Evolutionary conservation across 2,329 filamentous ascomycete species (phyloP), one percentile per base, ranked within the genome.

Genomic region (Trichoderma polysporum): DNA sequence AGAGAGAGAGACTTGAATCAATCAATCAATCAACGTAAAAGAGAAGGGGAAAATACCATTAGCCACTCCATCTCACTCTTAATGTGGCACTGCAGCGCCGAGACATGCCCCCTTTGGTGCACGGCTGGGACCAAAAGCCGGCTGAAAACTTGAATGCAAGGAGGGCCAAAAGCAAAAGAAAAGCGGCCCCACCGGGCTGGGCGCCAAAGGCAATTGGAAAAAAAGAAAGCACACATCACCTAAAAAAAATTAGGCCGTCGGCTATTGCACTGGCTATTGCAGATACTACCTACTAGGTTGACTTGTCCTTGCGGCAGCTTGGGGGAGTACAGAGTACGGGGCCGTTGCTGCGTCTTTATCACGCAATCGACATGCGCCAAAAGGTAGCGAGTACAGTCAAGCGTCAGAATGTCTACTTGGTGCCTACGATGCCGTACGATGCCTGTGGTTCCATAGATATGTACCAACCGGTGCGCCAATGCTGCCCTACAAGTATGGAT

Each of bases 71-170:
- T 15, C n/a, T 37, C 17, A 27, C 56, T 54, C n/a, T n/a, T n/a
- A 37, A 62, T 56, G 37, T 33, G 47, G 64, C 19, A 54, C 37
- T 47, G 41, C 22, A 31, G 37, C 56, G 56, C 56, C 64, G 64
- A 52, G 49, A 47, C 56, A 61, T 62, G 35, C 64, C 64, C 64
- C 57, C 13, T 66, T 54, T 47, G 50, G 27, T 37, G n/a, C 31
- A 33, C 47, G 25, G 22, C 47, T 25, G 19, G 22, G 12, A 19
- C 19, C 27, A 13, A 10, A 62, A 17, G 47, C 59, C 49, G 59
- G 59, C 59, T 62, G 59, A 62, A 53, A 41, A 41, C 25, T 31
- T 52, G 47, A n/a, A 33, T 53, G 60, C 60, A 63, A 54, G 60
- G 60, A 63, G 60, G n/a, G 12, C 49, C 41, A 45, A 7, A 4